These are phyloP conservation scores for Saccharomyces hybrid DNA, from an alignment of 1,139 yeast species.

Conservation along the genomic window DNA sequence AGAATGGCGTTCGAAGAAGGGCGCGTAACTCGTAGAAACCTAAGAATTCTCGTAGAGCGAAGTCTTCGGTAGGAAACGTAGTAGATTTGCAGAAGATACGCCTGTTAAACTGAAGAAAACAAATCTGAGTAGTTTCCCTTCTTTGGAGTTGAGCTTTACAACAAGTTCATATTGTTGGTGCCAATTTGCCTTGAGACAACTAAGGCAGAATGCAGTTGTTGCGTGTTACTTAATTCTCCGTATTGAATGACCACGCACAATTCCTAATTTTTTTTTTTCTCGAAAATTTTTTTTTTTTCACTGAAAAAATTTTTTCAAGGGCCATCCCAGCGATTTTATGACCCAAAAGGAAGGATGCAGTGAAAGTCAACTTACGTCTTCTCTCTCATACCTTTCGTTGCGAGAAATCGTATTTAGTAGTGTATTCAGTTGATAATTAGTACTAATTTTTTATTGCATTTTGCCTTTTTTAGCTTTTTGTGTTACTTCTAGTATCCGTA, in stretches of 20 bases:
- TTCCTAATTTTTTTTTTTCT: neutral
- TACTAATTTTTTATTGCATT: neutral
- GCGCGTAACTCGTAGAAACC: neutral
- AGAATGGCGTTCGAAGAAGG: neutral
- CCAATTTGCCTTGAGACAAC: no score
- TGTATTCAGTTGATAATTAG: neutral
- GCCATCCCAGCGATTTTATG: neutral
- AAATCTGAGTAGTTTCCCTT: no score
- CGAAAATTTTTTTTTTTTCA: neutral
- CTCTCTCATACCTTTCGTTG: neutral
- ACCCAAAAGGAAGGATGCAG: neutral
- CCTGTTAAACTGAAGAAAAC: neutral
- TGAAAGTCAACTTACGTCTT: neutral
- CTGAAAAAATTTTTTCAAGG: neutral
- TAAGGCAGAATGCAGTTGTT: neutral
- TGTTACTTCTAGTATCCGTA: neutral
- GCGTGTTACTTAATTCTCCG: neutral
- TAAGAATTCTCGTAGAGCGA: neutral
- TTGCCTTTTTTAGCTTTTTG: neutral
- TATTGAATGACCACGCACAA: neutral
- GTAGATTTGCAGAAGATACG: neutral
- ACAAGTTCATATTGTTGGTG: neutral
- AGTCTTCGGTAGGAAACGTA: neutral
- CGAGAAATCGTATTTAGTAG: constrained; percentile 6
- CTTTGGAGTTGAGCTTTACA: neutral